Evolutionary conservation across 345 rosid genomes (phyloP), one percentile per base, ranked within the genome.

Genomic region (Arabidopsis arenosa): DNA sequence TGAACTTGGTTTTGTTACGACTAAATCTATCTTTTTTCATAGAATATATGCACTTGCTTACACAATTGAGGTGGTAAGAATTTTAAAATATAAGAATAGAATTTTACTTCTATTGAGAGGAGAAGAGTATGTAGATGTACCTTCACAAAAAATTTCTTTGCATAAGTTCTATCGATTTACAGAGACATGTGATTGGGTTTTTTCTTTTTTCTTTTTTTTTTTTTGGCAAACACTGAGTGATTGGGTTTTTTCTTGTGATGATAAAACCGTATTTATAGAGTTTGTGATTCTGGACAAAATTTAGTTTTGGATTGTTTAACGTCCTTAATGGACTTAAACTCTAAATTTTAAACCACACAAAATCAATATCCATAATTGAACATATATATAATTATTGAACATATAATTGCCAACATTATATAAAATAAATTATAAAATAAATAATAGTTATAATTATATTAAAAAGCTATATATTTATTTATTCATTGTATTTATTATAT

Each of bases 71-170:
- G 45, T 14, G 23, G 39, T 39, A 43, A 43, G 0, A 26, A 26
- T 12, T 1, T 43, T 2, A 40, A 61, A 41, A 62, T 1, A 41
- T 0, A 59, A 17, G 28, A 51, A 51, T 51, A 6, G 36, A 1
- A 35, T 5, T 35, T 14, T 12, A 40, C 10, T 23, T 12, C 2
- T 21, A 23, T 26, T 9, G 51, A 35, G n/a, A 47, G 48, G n/a
- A 47, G 48, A 59, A 59, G 30, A 23, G 28, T 12, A 23, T 45
- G 35, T 9, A 3, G 21, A 39, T 32, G 68, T 63, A 44, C 76
- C 76, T 73, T 73, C 54, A 40, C 52, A 13, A 52, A 17, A 40
- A 21, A 28, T 51, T 35, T 12, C 7, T 40, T 60, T 43, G 33
- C 13, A 39, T 4, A 72, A 11, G 53, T 28, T 14, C 59, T 51